phyloP scores from a whole-genome alignment of 2,329 filamentous ascomycete genomes.

The Colletotrichum liaoningense region DNA sequence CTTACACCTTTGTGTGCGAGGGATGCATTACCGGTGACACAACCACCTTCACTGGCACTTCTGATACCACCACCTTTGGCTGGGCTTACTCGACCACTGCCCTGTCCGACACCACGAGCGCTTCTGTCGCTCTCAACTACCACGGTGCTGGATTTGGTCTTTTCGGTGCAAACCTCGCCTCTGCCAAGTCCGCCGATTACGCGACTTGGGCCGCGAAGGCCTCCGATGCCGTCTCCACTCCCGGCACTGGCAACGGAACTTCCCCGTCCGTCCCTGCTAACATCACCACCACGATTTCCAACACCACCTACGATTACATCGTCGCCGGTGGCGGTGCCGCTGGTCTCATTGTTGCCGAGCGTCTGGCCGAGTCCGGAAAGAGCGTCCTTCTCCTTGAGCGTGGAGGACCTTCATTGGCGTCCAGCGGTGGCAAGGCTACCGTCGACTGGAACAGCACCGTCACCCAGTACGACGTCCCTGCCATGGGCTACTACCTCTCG shows the following conservation, averaged over 20 bases:
- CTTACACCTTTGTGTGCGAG: conserved; percentile 61
- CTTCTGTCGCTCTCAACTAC: conserved; percentile 36
- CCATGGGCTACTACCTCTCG: conserved; percentile 35
- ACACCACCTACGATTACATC: conserved; percentile 37
- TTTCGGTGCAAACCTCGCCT: conserved; percentile 36
- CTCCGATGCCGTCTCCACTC: conserved; percentile 39
- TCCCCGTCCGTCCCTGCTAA: conserved; percentile 18
- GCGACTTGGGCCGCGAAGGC: conserved; percentile 38
- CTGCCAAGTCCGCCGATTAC: conserved; percentile 38
- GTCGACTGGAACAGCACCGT: conserved; percentile 43
- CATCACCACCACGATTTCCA: conserved; percentile 33
- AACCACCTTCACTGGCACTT: conserved; percentile 37
- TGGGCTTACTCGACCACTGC: conserved; percentile 35
- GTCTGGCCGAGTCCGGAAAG: conserved; percentile 37
- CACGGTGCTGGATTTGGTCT: conserved; percentile 38
- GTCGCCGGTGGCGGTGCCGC: conserved; percentile 37
- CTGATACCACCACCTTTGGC: conserved; percentile 30
- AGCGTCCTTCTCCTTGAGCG: conserved; percentile 36
- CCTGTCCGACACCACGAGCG: conserved; percentile 35
- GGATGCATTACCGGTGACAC: conserved; percentile 48
- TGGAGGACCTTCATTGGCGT: conserved; percentile 26
- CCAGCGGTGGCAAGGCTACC: conserved; percentile 36
- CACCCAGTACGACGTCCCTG: conserved; percentile 39
- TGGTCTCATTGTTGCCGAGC: conserved; percentile 33
- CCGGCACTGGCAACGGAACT: conserved; percentile 27